Conservation (phyloP, 768 basidiomycete genomes). For the Strobilomyces confusus region DNA sequence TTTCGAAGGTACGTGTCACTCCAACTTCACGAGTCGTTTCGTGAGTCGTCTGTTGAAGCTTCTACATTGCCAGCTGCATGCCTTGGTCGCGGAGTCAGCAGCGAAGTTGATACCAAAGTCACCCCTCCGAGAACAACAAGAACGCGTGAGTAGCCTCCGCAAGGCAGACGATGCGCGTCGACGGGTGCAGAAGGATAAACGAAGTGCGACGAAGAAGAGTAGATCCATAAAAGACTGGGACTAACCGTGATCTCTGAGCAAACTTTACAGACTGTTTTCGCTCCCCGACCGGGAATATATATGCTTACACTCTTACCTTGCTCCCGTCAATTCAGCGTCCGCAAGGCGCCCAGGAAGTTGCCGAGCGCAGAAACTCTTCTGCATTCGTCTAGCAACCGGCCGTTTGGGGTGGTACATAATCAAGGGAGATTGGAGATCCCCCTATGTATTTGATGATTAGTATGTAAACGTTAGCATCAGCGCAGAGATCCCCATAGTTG, state of each 20-base stretch:
- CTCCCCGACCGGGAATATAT: too few species aligned
- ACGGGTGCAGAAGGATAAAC: slow-evolving; percentile 26
- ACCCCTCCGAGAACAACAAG: slow-evolving; percentile 24
- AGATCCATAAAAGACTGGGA: slow-evolving; percentile 29
- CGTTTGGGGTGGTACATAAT: too few species aligned
- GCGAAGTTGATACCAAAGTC: slow-evolving; percentile 19
- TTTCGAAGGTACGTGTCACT: slow-evolving; percentile 48
- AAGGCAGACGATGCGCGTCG: slow-evolving; percentile 20
- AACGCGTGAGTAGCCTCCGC: slow-evolving; percentile 22
- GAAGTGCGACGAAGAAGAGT: slow-evolving; percentile 23
- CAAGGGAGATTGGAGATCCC: too few species aligned
- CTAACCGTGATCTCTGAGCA: slow-evolving; percentile 2
- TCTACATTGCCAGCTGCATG: slow-evolving; percentile 22
- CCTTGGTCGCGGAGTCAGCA: slow-evolving; percentile 22
- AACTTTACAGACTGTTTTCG: too few species aligned
- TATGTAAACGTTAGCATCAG: too few species aligned
- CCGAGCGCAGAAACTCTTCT: too few species aligned
- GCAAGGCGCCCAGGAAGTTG: too few species aligned
- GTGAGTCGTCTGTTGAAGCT: background rate
- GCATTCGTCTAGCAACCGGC: too few species aligned
- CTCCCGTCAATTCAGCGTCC: too few species aligned
- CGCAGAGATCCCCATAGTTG: too few species aligned
- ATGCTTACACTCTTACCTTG: too few species aligned
- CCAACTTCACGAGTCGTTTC: background rate
- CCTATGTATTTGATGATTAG: too few species aligned